Base-by-base conservation (phyloP, 805 yeast genomes). In the Ogataea angusta region DNA sequence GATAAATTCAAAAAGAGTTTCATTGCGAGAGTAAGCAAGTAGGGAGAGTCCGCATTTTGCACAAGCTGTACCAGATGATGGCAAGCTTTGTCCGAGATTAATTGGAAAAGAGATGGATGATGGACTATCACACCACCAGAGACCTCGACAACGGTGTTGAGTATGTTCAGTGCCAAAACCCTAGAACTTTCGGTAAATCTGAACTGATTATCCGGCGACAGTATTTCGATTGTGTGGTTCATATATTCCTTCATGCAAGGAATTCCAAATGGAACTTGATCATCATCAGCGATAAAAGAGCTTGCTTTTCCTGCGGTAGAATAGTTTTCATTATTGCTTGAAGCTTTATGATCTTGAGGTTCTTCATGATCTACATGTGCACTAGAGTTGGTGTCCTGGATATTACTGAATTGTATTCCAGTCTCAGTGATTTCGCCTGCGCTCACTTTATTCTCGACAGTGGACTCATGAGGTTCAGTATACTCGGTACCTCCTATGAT, bases 111-210 rank as follows among this genome's bases (percentile, higher is more conserved):
- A 4, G 82, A 70, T 2, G 85, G 79, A 56, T 85, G 91, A 21
- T 65, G 59, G 3, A 75, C 68, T 37, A 89, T 71, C 12, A 67
- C 69, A 38, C 70, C 66, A 3, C 96, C 96, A 9, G 88, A 71
- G 5, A 86, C 81, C 62, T 93, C 98, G 35, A 93, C 72, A 1
- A 95, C 84, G 0, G 83, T 81, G 40, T 80, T 81, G 29, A 93
- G 70, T 29, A 91, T 72, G 21, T 82, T 75, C 26, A 93, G 64
- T 0, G 96, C 93, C 65, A 91, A 79, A 10, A 86, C 82, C 42
- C 95, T 76, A 0, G 96, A 82, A 19, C 87, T 74, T 59, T 91
- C 96, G 47, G 91, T 85, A 54, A 88, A 93, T 53, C 85, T 88
- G 53, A 78, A 77, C 56, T 84, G 87, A 53, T 87, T 85, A 25